Base-by-base conservation (phyloP, 495 filamentous ascomycete species). In the Articulospora tetracladia region DNA sequence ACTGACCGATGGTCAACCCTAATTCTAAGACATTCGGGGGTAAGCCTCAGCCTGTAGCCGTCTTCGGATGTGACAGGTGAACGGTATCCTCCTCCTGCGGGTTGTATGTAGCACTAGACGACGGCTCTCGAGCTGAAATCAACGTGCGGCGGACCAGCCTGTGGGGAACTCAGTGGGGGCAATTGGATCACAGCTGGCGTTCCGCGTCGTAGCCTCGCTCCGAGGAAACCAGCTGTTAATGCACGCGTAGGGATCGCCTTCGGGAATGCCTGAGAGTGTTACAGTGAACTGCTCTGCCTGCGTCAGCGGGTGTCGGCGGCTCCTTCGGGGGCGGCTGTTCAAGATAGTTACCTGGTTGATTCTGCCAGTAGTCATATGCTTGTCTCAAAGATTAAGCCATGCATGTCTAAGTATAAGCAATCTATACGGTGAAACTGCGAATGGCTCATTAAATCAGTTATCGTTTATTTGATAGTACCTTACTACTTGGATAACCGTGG, bases 351-450 rank as follows among this genome's bases (percentile, higher is more conserved):
- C 75, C 78, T 85, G 80, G 79, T 85, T 84, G 79, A 85, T 85
- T 84, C 80, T 86, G 80, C 79, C 77, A 84, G 80, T 84, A 84
- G 79, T 84, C 76, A 85, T 84, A 85, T 85, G 78, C 78, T 85
- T 86, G 79, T 85, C 78, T 86, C 79, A 86, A 85, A 84, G 78
- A 85, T 84, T 86, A 85, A 85, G 80, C 82, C 79, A 86, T 85
- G 79, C 79, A 86, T 84, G 78, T 86, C 77, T 81, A 85, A 85
- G 79, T 85, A 84, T 85, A 84, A 84, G 76, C 77, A 84, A 79
- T 39, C 51, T 84, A 80, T 83, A 85, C 79, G 60, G 81, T 82
- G 81, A 86, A 86, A 86, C 79, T 85, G 79, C 81, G 78, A 85
- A 85, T 84, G 79, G 80, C 79, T 85, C 77, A 84, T 84, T 84